Evolutionary conservation across 192 early-diverging fungal species (phyloP).

Genomic region (Backusella parvicylindrica): DNA sequence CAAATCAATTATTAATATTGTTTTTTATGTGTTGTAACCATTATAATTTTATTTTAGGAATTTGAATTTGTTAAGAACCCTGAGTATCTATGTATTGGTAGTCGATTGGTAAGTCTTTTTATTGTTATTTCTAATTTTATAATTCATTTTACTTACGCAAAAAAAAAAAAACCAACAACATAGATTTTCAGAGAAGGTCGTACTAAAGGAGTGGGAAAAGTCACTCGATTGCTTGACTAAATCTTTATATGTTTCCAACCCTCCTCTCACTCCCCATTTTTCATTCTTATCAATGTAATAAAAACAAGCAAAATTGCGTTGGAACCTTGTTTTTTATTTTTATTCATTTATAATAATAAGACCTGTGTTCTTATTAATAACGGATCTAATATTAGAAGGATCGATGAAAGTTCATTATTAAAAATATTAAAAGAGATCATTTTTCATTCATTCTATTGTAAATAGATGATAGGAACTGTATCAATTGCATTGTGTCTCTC

Average conservation of each 20-base stretch:
- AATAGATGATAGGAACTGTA: too few relatives aligned
- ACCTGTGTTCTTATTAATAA: too few relatives aligned
- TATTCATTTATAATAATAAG: too few relatives aligned
- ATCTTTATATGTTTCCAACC: background rate
- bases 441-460: too few relatives aligned
- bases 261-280: too few relatives aligned
- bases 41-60: constrained; percentile 8
- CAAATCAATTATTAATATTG: background rate
- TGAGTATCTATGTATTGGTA: constrained; percentile 55
- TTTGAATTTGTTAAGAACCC: constrained; percentile 82
- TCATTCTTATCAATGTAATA: too few relatives aligned
- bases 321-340: background rate
- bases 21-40: background rate
- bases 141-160: background rate
- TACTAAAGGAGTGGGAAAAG: constrained; percentile 90
- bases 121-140: constrained; percentile 20
- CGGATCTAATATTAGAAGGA: too few relatives aligned
- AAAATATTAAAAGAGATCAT: too few relatives aligned
- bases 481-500: too few relatives aligned
- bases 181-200: constrained; percentile 76
- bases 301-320: background rate
- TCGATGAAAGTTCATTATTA: too few relatives aligned
- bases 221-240: constrained; percentile 48
- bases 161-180: background rate
- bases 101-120: constrained; percentile 47